Evolutionary conservation across 2,329 filamentous ascomycete genomes (phyloP).

Genomic region (Colletotrichum tropicale): DNA sequence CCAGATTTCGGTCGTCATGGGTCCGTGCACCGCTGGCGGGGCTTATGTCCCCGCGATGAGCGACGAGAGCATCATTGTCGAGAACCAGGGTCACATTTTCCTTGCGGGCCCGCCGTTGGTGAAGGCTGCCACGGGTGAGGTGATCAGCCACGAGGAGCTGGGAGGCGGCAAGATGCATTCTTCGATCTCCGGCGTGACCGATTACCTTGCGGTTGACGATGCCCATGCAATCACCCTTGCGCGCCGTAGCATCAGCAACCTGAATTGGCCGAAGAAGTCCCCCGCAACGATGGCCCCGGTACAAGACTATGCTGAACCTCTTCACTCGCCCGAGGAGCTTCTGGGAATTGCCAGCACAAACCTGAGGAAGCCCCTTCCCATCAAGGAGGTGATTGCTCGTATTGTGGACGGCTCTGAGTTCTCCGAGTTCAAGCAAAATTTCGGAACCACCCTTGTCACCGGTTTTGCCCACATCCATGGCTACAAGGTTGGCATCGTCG

Average conservation of each 20-base stretch:
- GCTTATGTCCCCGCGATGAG: conserved; percentile 98
- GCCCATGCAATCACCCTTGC: conserved; percentile 89
- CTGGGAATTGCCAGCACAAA: conserved; percentile 90
- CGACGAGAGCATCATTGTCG: conserved; percentile 96
- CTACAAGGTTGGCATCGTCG: conserved; percentile 88
- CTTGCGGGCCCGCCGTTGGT: conserved; percentile 92
- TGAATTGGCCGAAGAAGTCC: conserved; percentile 77
- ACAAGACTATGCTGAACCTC: conserved; percentile 69
- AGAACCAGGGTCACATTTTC: conserved; percentile 96
- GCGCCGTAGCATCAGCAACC: conserved; percentile 81
- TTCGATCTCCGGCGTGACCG: conserved; percentile 89
- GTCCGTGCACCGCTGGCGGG: conserved; percentile 92
- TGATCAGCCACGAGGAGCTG: conserved; percentile 87
- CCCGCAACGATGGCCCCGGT: conserved; percentile 40
- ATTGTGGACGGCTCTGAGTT: conserved; percentile 92
- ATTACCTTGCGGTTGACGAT: conserved; percentile 94
- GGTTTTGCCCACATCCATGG: conserved; percentile 92
- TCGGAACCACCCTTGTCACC: conserved; percentile 87
- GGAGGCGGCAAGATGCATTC: conserved; percentile 91
- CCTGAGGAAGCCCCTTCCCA: conserved; percentile 82
- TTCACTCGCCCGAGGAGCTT: conserved; percentile 81
- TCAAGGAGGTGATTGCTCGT: conserved; percentile 89
- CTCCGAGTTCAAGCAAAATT: conserved; percentile 92
- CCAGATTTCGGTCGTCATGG: conserved; percentile 96
- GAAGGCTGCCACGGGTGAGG: conserved; percentile 93